These are phyloP conservation scores for Phytopythium ostracodes DNA, from an alignment of 352 stramenopile species.

Conservation along the genomic window DNA sequence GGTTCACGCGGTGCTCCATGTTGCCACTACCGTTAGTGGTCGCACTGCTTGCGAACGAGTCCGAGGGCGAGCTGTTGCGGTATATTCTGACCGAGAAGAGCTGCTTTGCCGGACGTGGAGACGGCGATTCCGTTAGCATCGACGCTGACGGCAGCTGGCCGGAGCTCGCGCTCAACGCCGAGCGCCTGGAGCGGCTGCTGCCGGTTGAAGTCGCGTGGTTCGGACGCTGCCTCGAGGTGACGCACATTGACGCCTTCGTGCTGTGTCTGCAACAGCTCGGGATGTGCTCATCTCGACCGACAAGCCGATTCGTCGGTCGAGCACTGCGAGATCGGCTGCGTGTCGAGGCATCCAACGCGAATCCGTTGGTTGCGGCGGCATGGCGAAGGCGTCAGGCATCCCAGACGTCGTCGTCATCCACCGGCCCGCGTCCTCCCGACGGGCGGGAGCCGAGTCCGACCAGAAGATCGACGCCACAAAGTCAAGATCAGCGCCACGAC, in stretches of 20 bases:
- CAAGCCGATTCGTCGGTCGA: conserved; percentile 58
- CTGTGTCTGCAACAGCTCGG: conserved; percentile 58
- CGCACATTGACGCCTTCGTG: conserved; percentile 57
- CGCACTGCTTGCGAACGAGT: conserved; percentile 63
- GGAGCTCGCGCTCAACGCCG: conserved; percentile 54
- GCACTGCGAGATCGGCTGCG: conserved; percentile 53
- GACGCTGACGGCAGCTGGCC: conserved; percentile 37
- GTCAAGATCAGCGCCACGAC: conserved; percentile 8
- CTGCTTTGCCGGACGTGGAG: conserved; percentile 1
- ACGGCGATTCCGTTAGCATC: neutral
- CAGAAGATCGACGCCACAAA: neutral
- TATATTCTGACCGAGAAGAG: conserved; percentile 24
- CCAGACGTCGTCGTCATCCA: too few relatives aligned
- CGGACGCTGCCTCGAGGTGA: conserved; percentile 37
- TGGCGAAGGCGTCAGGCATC: conserved; percentile 13
- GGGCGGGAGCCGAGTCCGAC: conserved; percentile 2
- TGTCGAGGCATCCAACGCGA: conserved; percentile 27
- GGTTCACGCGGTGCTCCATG: conserved; percentile 35
- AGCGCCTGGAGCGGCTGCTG: conserved; percentile 46
- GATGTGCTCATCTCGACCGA: conserved; percentile 38
- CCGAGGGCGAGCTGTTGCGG: conserved; percentile 43
- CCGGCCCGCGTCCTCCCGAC: neutral
- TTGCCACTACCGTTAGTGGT: conserved; percentile 53
- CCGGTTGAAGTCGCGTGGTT: conserved; percentile 60
- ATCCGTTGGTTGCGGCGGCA: conserved; percentile 23